Evolutionary conservation across 1,139 yeast species (phyloP), one percentile per base, ranked within the genome.

Genomic region (Magnusiomyces sp.): DNA sequence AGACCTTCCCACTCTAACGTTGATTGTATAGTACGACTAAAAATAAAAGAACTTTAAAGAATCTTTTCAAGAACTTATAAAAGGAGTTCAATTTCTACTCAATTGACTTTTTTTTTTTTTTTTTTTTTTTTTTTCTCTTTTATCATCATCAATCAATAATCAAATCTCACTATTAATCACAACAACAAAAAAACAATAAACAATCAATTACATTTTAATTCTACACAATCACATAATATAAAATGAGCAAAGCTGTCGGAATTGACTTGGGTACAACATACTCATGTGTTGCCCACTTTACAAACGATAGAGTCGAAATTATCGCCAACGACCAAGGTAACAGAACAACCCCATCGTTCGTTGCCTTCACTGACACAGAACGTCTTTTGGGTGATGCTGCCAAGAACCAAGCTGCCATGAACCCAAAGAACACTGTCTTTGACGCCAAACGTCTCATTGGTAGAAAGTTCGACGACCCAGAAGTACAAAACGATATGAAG

Each of bases 191-290:
- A n/a, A n/a, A n/a, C n/a, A n/a, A n/a, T n/a, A n/a, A n/a, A n/a
- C n/a, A n/a, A n/a, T n/a, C n/a, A n/a, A n/a, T n/a, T n/a, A n/a
- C n/a, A n/a, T n/a, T n/a, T n/a, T n/a, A n/a, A n/a, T n/a, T n/a
- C n/a, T n/a, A n/a, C n/a, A n/a, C n/a, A n/a, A n/a, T n/a, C n/a
- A n/a, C n/a, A n/a, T n/a, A 43, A 29, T 36, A 23, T 17, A 43
- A 23, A 57, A 57, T 64, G 68, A 60, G 66, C 57, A 66, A 66
- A 59, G 67, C 70, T 52, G 67, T 67, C 55, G 71, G 72, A 60
- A 90, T 90, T 88, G 96, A 88, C 83, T 84, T 87, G 79, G 97
- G 97, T 82, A 89, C 97, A 68, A 87, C 95, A 64, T 87, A 89
- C 86, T 89, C 96, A 60, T 89, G 97, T 84, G 97, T 89, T 64